Evolutionary conservation across 768 basidiomycete genomes (phyloP), one percentile per base, ranked within the genome.

Genomic region (Clavaria fumosa): DNA sequence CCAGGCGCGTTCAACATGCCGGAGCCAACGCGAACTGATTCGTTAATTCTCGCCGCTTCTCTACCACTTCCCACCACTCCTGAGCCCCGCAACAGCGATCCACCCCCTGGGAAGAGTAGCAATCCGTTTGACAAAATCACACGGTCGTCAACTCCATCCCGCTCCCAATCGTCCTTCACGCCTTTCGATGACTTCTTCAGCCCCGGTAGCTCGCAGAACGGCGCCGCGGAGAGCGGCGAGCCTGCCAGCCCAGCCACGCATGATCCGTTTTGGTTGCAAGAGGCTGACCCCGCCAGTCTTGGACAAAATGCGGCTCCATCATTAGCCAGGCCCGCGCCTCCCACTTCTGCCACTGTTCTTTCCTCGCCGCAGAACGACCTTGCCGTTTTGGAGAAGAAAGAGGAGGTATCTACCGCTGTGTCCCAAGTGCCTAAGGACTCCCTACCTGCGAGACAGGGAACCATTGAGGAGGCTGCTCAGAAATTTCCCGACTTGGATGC

Each of bases 41-140:
- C 71, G 7, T 45, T 76, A 17, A 43, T 60, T 3, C 65, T 76
- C 45, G 80, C 86, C 31, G 73, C 77, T 12, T 60, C 70, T n/a
- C 72, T 82, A 9, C 73, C 81, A 1, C 62, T 88, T 18, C 85
- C 86, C 5, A 50, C 59, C 15, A 75, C 82, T 0, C 85, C 88
- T 26, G 73, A 78, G 30, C 46, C 66, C 62, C 5, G 48, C 59
- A 24, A 66, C 73, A 17, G 43, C 57, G 15, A 53, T 54, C 31
- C 7, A 14, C 3, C 23, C 9, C 19, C 2, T 42, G 10, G 53
- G 57, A 39, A 83, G 62, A 89, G 83, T 49, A 93, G 80, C 50
- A 96, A 96, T 53, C 91, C 90, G 3, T 96, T 96, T 50, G 89
- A 85, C 42, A 63, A 78, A 32, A 54, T 90, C 62, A 64, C 1